phyloP scores from a whole-genome alignment of 495 filamentous ascomycete genomes.

The Achaetomiella virescens region DNA sequence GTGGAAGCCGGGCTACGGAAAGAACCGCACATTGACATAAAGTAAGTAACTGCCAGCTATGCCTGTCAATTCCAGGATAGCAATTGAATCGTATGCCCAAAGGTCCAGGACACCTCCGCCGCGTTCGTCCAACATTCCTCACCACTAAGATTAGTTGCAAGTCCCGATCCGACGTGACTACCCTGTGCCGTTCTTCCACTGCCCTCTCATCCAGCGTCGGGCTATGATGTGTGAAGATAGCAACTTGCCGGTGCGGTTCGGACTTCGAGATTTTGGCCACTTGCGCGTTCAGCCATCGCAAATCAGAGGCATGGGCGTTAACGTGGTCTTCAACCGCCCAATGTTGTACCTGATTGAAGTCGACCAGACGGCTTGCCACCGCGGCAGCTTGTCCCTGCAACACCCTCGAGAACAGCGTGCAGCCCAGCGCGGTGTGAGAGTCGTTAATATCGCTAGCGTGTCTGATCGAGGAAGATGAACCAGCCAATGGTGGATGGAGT shows the following conservation, averaged over 20 bases:
- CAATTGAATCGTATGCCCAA: conserved; percentile 55
- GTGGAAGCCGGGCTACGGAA: too few relatives aligned
- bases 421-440: conserved; percentile 41
- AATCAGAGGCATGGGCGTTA: conserved; percentile 35
- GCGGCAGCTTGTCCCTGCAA: conserved; percentile 16
- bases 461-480: conserved; percentile 43
- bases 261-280: conserved; percentile 28
- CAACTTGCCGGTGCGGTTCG: conserved; percentile 34
- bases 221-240: conserved; percentile 49
- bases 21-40: too few relatives aligned
- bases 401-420: conserved; percentile 42
- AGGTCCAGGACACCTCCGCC: conserved; percentile 45
- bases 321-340: conserved; percentile 45
- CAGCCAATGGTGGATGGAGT: conserved; percentile 23
- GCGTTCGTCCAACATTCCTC: conserved; percentile 38
- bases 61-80: too few relatives aligned
- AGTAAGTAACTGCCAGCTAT: too few relatives aligned
- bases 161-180: conserved; percentile 35
- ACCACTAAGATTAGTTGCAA: conserved; percentile 36
- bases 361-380: conserved; percentile 35
- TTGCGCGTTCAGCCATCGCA: conserved; percentile 46
- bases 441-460: conserved; percentile 34
- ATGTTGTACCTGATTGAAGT: conserved; percentile 43
- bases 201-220: conserved; percentile 35
- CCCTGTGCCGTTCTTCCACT: conserved; percentile 37